Percentiles rank a stretch among this genome's conserved stretches.
These are phyloP conservation scores for Penicillium psychrosexuale DNA, from an alignment of 2,329 filamentous ascomycete genomes.

Conservation along the genomic window DNA sequence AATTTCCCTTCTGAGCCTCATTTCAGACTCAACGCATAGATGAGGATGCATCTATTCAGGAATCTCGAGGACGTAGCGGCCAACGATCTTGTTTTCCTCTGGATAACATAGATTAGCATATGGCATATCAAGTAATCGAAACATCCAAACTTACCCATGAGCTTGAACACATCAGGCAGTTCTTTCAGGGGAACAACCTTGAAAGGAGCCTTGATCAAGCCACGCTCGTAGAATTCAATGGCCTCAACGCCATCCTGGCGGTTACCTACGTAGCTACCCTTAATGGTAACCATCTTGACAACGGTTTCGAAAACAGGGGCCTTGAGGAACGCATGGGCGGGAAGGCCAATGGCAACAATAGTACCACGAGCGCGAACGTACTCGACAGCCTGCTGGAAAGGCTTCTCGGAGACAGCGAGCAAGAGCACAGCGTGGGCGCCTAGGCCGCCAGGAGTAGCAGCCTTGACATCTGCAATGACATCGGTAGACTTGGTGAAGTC, in stretches of 20 bases:
- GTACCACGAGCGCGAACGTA: slow-evolving; percentile 81
- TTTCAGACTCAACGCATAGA: neutral
- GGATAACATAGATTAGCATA: slow-evolving; percentile 18
- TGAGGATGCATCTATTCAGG: slow-evolving; percentile 29
- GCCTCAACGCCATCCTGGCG: slow-evolving; percentile 83
- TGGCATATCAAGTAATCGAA: neutral
- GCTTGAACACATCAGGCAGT: slow-evolving; percentile 73
- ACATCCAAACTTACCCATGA: slow-evolving; percentile 53
- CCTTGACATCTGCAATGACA: slow-evolving; percentile 79
- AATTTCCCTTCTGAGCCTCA: neutral
- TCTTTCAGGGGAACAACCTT: slow-evolving; percentile 80
- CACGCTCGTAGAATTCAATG: slow-evolving; percentile 80
- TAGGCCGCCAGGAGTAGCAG: slow-evolving; percentile 71
- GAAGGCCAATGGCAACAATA: slow-evolving; percentile 86
- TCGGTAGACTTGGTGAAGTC: slow-evolving; percentile 77
- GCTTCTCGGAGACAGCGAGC: slow-evolving; percentile 82
- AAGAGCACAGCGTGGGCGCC: slow-evolving; percentile 86
- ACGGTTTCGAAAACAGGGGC: slow-evolving; percentile 90
- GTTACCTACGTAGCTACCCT: slow-evolving; percentile 92
- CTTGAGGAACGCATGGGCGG: slow-evolving; percentile 71
- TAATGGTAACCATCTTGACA: slow-evolving; percentile 85
- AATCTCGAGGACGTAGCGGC: slow-evolving; percentile 47
- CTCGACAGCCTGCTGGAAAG: slow-evolving; percentile 88
- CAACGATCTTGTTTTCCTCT: slow-evolving; percentile 43
- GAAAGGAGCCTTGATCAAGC: slow-evolving; percentile 81